These are phyloP conservation scores for Postia placenta DNA, from an alignment of 768 basidiomycete genomes.

Conservation along the genomic window DNA sequence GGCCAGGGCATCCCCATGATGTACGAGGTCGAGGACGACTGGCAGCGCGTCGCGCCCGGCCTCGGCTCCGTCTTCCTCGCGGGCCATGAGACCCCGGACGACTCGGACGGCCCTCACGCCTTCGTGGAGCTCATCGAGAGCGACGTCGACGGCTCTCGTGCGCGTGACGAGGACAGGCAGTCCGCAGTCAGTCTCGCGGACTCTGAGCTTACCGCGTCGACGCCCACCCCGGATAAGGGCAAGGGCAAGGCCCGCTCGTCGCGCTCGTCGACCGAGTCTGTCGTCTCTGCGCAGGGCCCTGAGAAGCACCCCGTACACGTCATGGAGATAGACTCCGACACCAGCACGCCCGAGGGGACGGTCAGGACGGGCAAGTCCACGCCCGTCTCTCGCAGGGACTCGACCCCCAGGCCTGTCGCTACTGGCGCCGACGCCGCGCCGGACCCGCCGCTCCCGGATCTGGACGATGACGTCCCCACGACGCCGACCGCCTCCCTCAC, in stretches of 20 bases:
- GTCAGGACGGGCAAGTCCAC: constrained; percentile 11
- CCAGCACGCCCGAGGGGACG: constrained; percentile 9
- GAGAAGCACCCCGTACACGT: constrained; percentile 61
- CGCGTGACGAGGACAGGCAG: constrained; percentile 15
- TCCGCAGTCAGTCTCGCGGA: constrained; percentile 19
- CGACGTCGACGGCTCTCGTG: constrained; percentile 28
- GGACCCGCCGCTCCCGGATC: constrained; percentile 47
- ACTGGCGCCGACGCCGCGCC: constrained; percentile 18
- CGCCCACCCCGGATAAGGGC: constrained; percentile 35
- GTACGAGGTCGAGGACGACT: constrained; percentile 45
- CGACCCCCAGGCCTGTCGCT: constrained; percentile 6
- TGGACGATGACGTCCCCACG: constrained; percentile 27
- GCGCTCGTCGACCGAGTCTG: constrained; percentile 35
- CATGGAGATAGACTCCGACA: constrained; percentile 26
- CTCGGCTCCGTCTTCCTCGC: constrained; percentile 33
- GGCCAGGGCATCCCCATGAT: constrained; percentile 41
- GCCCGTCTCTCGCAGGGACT: constrained; percentile 3
- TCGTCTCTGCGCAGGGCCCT: constrained; percentile 34
- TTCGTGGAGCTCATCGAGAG: constrained; percentile 55
- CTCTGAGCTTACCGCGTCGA: constrained; percentile 9
- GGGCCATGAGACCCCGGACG: constrained; percentile 18
- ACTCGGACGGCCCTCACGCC: constrained; percentile 46
- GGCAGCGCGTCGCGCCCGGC: constrained; percentile 48
- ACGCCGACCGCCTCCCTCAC: constrained; percentile 41
- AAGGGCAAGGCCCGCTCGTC: constrained; percentile 38